Evolutionary conservation across 805 yeast species (phyloP), one percentile per base, ranked within the genome.

Genomic region (Sporopachydermia quercuum): DNA sequence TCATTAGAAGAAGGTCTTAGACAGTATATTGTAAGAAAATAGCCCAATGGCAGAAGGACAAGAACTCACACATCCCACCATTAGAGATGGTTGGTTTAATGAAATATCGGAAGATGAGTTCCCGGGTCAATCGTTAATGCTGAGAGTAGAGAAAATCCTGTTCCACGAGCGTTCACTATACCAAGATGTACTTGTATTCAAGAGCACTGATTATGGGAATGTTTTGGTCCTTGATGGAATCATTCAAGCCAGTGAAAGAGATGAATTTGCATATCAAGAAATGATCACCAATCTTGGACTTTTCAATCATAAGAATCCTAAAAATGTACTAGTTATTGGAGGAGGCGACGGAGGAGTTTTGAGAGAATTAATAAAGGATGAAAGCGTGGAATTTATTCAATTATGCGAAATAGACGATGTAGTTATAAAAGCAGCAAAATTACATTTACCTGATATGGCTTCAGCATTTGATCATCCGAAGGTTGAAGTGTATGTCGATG

Each of bases 291-390:
- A 89, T 63, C 70, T 91, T 54, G 95, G 94, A 4, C 55, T 91
- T 61, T 82, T 79, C 73, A 76, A 91, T 40, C 97, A 91, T 64
- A 87, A 95, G 52, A 77, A 83, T 65, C 97, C 97, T 43, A 84
- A 83, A 70, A 78, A 71, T 52, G 96, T 93, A 16, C 68, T 89
- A 42, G 97, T 89, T 47, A 82, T 89, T 55, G 98, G 98, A 43
- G 98, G 98, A 48, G 98, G 98, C 55, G 98, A 89, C 60, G 98
- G 98, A 52, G 97, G 97, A 62, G 97, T 89, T 39, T 71, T 89
- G 54, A 76, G 97, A 64, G 97, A 89, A 63, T 71, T 87, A 55
- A 83, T 86, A 55, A 89, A 89, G 65, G 96, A 89, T 63, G 76
- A 72, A 39, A 60, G 72, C 44, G 84, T 89, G 41, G 95, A 86